phyloP scores from a whole-genome alignment of 495 filamentous ascomycete genomes.

The Neurospora tetrasperma region DNA sequence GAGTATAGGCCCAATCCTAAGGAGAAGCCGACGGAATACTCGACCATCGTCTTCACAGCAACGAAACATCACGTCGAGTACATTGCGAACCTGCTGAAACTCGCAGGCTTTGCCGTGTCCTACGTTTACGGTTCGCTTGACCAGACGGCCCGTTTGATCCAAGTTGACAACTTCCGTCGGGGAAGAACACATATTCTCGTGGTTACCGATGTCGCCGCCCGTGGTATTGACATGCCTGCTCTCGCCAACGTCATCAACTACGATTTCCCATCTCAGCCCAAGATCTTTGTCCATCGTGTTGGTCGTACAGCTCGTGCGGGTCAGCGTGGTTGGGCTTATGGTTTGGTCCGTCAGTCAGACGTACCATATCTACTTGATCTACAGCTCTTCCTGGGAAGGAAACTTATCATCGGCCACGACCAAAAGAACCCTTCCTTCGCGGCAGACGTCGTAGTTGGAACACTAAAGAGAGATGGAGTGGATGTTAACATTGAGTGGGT shows the following conservation, averaged over 20 bases:
- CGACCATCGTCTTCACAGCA: constrained; percentile 87
- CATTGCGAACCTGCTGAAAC: constrained; percentile 57
- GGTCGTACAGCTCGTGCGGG: constrained; percentile 92
- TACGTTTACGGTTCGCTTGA: constrained; percentile 90
- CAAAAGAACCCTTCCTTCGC: constrained; percentile 55
- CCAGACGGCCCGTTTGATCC: constrained; percentile 80
- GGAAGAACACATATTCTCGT: constrained; percentile 84
- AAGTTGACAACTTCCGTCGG: constrained; percentile 77
- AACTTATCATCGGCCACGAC: constrained; percentile 57
- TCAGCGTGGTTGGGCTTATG: constrained; percentile 87
- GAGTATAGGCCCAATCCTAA: constrained; percentile 36
- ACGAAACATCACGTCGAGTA: constrained; percentile 99
- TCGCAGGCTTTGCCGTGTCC: constrained; percentile 77
- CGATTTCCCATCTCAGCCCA: constrained; percentile 93
- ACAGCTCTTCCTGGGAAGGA: constrained; percentile 85
- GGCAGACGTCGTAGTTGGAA: constrained; percentile 70
- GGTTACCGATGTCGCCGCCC: constrained; percentile 93
- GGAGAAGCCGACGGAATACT: constrained; percentile 59
- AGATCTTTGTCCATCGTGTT: constrained; percentile 93
- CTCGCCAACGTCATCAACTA: constrained; percentile 98
- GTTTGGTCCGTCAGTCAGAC: constrained; percentile 73
- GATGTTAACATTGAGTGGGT: constrained; percentile 70
- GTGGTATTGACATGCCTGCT: constrained; percentile 95
- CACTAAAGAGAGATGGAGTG: constrained; percentile 55
- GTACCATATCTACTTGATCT: constrained; percentile 85